phyloP scores from a whole-genome alignment of 257 asterid species.

The Penstemon eatonii region DNA sequence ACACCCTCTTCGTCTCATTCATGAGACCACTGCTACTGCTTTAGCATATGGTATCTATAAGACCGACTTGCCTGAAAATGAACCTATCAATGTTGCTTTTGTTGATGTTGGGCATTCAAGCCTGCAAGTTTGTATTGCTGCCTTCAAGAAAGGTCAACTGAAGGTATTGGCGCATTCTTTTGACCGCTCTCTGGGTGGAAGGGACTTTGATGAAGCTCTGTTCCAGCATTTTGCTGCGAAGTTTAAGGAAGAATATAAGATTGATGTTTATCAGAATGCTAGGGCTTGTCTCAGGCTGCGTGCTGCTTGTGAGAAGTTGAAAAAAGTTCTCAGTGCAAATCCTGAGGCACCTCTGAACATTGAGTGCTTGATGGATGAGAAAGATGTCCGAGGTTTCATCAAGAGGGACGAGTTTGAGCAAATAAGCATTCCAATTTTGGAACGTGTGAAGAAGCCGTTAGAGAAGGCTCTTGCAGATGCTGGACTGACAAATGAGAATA shows the following conservation, averaged over 20 bases:
- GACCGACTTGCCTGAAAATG: constrained; percentile 89
- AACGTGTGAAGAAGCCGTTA: constrained; percentile 86
- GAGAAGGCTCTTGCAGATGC: constrained; percentile 92
- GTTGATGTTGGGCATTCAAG: constrained; percentile 90
- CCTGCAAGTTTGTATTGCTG: constrained; percentile 91
- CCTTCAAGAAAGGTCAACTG: constrained; percentile 92
- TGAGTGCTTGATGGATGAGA: constrained; percentile 95
- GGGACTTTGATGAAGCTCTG: constrained; percentile 91
- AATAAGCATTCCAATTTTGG: constrained; percentile 77
- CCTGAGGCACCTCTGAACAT: constrained; percentile 91
- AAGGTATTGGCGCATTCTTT: constrained; percentile 86
- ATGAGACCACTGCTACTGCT: constrained; percentile 99
- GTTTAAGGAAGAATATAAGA: constrained; percentile 89
- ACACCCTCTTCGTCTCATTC: constrained; percentile 87
- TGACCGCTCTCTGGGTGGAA: constrained; percentile 88
- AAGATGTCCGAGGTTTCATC: constrained; percentile 85
- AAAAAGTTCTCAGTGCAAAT: constrained; percentile 90
- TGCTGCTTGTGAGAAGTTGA: constrained; percentile 85
- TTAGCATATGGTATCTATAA: constrained; percentile 93
- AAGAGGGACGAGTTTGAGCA: constrained; percentile 94
- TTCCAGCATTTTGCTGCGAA: constrained; percentile 87
- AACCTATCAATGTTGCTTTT: constrained; percentile 75
- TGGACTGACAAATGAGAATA: constrained; percentile 56
- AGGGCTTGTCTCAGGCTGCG: constrained; percentile 93
- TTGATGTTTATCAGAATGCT: constrained; percentile 87